Base-by-base conservation (phyloP, 306 rosid species). In the Hippophae gyantsensis region DNA sequence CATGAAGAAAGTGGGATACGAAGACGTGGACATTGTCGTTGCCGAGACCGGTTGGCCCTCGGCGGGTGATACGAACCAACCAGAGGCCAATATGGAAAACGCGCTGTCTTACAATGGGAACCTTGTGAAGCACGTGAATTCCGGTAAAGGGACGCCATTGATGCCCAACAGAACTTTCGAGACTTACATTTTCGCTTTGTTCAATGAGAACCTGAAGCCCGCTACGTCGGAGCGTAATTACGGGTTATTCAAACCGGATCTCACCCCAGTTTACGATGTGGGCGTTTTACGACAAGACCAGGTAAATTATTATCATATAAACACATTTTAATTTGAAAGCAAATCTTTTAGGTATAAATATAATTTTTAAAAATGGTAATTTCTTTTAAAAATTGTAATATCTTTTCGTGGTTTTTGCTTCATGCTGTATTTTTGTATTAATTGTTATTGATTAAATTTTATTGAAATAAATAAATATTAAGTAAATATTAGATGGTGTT, bases 21-120 rank as follows among this genome's bases (percentile, higher is more conserved):
- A 67, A 6, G 95, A 86, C 61, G 89, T 90, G 56, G 95, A 82
- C 47, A 12, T 86, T 1, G 82, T 82, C 6, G 81, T 90, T 7
- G 95, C 72, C 0, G 95, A 84, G 72, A 87, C 97, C 54, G 97
- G 97, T 12, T 90, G 95, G 97, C 94, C 95, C 0, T 81, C 89
- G 2, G 74, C 64, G 40, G 97, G 95, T 4, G 97, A 82, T 65
- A 86, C 88, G 81, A 74, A 67, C 54, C 85, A 90, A 54, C 52
- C 74, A 5, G 95, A 75, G 6, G 95, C 73, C 44, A 66, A 77
- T 14, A 0, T 82, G 60, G 95, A 82, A 1, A 79, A 87, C 57
- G 95, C 97, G 41, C 69, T 69, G 49, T 74, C 86, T 32, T 90
- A 80, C 59, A 84, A 82, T 13, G 86, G 85, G 41, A 90, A 90